Evolutionary conservation across 495 filamentous ascomycete genomes (phyloP), one percentile per base, ranked within the genome.

Genomic region (Astrothelium macrocarpum): DNA sequence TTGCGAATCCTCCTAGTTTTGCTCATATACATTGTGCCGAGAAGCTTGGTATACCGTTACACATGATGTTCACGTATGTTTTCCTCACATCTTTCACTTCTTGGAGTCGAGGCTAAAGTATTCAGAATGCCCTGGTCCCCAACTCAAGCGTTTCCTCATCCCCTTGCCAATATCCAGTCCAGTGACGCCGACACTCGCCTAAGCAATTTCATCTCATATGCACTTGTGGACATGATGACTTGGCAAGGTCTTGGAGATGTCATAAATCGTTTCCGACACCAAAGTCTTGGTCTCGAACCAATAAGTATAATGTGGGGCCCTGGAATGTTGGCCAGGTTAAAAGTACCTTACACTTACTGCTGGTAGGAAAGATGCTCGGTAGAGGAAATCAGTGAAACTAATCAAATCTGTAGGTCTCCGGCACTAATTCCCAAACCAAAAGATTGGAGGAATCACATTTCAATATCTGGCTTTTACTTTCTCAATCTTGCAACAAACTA

Each of bases 161-260:
- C 82, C 0, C 69, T 85, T 34, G 81, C 82, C 1, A 84, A 84
- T 66, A 71, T 84, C 49, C 75, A 78, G 36, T 76, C 74, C 18
- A 76, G 76, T 0, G 74, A 76, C 31, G 78, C 73, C 9, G 80
- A 78, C 65, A 64, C 74, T 29, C 71, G 68, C 29, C 70, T 78
- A 16, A 80, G 79, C 1, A 87, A 87, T 71, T 83, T 77, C 66
- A 74, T 86, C 20, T 83, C 82, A 0, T 87, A 86, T 70, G 76
- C 75, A 2, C 70, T 87, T 31, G 82, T 87, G 18, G 86, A 89
- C 49, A 81, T 82, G 77, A 70, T 87, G 61, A 87, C 83, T 10
- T 87, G 86, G 84, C 84, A 87, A 75, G 85, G 85, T 1, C 71
- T 88, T 0, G 83, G 82, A 10, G 83, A 85, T 67, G 70, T 87